These are phyloP conservation scores for Fusarium tanahbumbuense DNA, from an alignment of 2,329 filamentous ascomycete genomes.

Conservation along the genomic window DNA sequence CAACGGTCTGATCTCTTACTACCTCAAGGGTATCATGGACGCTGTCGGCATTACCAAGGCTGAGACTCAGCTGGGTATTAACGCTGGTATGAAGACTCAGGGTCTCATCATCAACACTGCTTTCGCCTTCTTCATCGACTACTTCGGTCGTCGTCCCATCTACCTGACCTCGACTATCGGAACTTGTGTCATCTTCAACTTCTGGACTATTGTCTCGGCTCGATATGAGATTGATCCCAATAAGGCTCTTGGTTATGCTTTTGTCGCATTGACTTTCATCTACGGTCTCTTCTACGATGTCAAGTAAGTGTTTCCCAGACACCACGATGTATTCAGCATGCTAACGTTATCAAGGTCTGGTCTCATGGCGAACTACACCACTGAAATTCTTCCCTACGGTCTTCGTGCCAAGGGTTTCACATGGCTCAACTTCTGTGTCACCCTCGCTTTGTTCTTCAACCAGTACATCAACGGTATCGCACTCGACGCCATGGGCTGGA, in stretches of 20 bases:
- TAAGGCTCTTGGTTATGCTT: constrained; percentile 31
- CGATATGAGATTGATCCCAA: constrained; percentile 42
- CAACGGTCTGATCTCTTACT: constrained; percentile 29
- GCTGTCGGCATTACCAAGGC: constrained; percentile 46
- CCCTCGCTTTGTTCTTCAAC: constrained; percentile 30
- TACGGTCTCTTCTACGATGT: constrained; percentile 54
- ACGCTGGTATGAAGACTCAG: constrained; percentile 40
- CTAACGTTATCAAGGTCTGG: constrained; percentile 43
- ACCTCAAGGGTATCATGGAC: constrained; percentile 25
- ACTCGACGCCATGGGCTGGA: constrained; percentile 25
- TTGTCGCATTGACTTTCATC: constrained; percentile 54
- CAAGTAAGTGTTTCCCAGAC: neutral
- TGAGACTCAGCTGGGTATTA: constrained; percentile 48
- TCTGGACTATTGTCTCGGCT: constrained; percentile 41
- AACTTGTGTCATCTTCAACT: constrained; percentile 47
- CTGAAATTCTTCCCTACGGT: constrained; percentile 45
- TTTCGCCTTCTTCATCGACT: constrained; percentile 44
- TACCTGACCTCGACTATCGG: constrained; percentile 20
- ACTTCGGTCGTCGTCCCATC: constrained; percentile 27
- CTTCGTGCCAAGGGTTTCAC: constrained; percentile 37
- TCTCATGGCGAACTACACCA: constrained; percentile 41
- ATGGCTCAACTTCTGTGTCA: constrained; percentile 35
- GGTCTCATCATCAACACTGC: constrained; percentile 12
- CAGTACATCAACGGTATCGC: constrained; percentile 38
- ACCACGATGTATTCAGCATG: accelerated